Evolutionary conservation across 2,329 filamentous ascomycete genomes (phyloP), one percentile per base, ranked within the genome.

Genomic region (Plectosphaerella plurivora): DNA sequence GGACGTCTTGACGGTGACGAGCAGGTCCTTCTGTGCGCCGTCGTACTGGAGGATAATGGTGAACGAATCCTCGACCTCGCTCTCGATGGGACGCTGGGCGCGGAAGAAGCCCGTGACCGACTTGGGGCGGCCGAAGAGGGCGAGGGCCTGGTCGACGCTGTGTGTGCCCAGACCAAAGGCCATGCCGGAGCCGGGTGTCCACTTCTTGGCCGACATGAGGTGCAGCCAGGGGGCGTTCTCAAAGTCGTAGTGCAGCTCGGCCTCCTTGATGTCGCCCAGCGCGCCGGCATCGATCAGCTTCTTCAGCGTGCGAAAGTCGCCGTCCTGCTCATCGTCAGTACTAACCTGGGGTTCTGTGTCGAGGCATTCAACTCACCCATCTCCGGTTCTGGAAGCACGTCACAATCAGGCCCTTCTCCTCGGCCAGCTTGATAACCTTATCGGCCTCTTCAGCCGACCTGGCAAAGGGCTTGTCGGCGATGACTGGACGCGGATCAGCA

Each of bases 401-500:
- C 42, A 81, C 60, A 24, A 79, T 60, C 54, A 72, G 73, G 25
- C 70, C 69, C 54, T 75, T 66, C 45, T 72, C 68, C 55, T 76
- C 68, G 3, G 78, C 73, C 20, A 80, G 65, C 1, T 67, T 60
- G 33, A 78, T 75, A 6, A 87, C 72, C 50, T 78, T 72, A 36
- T 78, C 71, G 8, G 82, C 83, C 61, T 86, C 81, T 46, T 73
- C 68, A 4, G 74, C 72, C 2, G 82, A 83, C 9, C 78, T 77
- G 2, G 82, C 82, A 62, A 87, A 87, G 0, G 84, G 84, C 65
- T 87, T 87, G 64, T 88, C 84, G 53, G 83, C 82, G 12, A 87
- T 72, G 12, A 86, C 83, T 73, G 24, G 28, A 8, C 8, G 4
- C 7, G 7, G 28, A 8, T 33, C 11, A 33, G 28, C 11, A 8